phyloP scores from a whole-genome alignment of 2,329 filamentous ascomycete genomes.

The Pseudophaeomoniella oleicola region DNA sequence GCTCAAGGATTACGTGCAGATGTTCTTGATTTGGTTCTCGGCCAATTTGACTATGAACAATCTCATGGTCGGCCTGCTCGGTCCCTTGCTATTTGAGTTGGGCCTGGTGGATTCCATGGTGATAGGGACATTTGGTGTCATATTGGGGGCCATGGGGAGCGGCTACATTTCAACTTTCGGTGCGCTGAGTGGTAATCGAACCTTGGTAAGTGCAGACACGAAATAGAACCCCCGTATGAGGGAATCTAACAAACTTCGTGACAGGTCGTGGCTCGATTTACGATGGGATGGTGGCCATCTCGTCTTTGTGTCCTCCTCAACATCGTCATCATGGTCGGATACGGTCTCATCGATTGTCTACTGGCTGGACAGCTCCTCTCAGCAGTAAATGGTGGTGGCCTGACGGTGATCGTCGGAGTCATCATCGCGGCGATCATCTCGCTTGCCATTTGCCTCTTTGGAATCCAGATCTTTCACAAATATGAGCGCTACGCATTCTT shows the following conservation, averaged over 20 bases:
- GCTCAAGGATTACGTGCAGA: slow-evolving; percentile 38
- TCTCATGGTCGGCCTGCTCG: slow-evolving; percentile 49
- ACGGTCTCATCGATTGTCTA: slow-evolving; percentile 45
- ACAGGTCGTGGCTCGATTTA: slow-evolving; percentile 42
- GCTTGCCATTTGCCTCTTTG: slow-evolving; percentile 52
- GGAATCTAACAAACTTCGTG: slow-evolving; percentile 1
- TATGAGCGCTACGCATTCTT: slow-evolving; percentile 55
- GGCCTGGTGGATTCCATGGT: slow-evolving; percentile 43
- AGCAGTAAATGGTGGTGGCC: slow-evolving; percentile 44
- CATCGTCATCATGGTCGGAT: slow-evolving; percentile 47
- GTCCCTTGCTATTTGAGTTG: slow-evolving; percentile 42
- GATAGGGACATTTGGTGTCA: slow-evolving; percentile 41
- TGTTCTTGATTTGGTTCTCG: slow-evolving; percentile 45
- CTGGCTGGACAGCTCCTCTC: slow-evolving; percentile 55
- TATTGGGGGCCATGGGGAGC: slow-evolving; percentile 39
- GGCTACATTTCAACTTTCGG: slow-evolving; percentile 50
- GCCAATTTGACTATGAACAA: slow-evolving; percentile 51
- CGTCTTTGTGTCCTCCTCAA: slow-evolving; percentile 50
- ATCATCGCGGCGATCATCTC: slow-evolving; percentile 48
- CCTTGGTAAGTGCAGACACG: slow-evolving; percentile 29
- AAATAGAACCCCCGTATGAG: background rate
- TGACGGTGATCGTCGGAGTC: slow-evolving; percentile 53
- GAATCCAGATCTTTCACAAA: slow-evolving; percentile 51
- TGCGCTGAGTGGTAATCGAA: slow-evolving; percentile 45
- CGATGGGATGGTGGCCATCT: slow-evolving; percentile 52